Conservation (phyloP, 805 yeast genomes). For the Yamadazyma phyllophila region DNA sequence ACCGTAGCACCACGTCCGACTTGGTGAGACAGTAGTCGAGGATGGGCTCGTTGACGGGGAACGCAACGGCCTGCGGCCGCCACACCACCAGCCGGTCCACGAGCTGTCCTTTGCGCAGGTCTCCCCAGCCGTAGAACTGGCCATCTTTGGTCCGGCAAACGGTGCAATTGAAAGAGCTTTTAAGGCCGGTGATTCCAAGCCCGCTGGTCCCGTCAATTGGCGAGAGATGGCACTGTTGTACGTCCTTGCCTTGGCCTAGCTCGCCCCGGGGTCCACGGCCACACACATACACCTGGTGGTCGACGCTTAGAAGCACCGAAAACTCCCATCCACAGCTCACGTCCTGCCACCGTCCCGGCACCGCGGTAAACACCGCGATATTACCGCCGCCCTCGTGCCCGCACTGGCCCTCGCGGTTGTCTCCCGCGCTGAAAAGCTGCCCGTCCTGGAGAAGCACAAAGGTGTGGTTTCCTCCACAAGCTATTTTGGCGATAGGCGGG, state of each 20-base stretch:
- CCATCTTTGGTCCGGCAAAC: conserved; percentile 41
- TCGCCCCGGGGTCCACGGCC: conserved; percentile 78
- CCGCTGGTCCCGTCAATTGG: conserved; percentile 10
- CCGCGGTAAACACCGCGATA: conserved; percentile 9
- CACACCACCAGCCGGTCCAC: conserved; percentile 11
- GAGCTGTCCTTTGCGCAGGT: conserved; percentile 60
- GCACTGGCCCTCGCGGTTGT: conserved; percentile 55
- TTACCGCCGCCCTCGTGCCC: conserved; percentile 21
- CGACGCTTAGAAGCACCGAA: conserved; percentile 46
- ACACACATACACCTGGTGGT: conserved; percentile 44
- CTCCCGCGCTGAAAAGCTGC: conserved; percentile 56
- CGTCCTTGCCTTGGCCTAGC: conserved; percentile 48
- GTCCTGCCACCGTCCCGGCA: conserved; percentile 35
- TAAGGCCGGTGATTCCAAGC: conserved; percentile 9
- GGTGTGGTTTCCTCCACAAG: conserved; percentile 89
- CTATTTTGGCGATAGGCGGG: conserved; percentile 31
- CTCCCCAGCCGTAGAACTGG: conserved; percentile 64
- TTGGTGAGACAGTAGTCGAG: conserved; percentile 19
- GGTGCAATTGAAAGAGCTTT: conserved; percentile 47
- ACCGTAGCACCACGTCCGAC: conserved; percentile 6
- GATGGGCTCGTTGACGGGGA: background rate
- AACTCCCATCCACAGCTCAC: conserved; percentile 82
- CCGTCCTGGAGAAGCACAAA: conserved; percentile 56
- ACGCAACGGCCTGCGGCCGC: conserved; percentile 4
- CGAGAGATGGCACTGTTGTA: conserved; percentile 10